These are phyloP conservation scores for Craterostigma plantagineum DNA, from an alignment of 257 asterid genomes.

Conservation along the genomic window DNA sequence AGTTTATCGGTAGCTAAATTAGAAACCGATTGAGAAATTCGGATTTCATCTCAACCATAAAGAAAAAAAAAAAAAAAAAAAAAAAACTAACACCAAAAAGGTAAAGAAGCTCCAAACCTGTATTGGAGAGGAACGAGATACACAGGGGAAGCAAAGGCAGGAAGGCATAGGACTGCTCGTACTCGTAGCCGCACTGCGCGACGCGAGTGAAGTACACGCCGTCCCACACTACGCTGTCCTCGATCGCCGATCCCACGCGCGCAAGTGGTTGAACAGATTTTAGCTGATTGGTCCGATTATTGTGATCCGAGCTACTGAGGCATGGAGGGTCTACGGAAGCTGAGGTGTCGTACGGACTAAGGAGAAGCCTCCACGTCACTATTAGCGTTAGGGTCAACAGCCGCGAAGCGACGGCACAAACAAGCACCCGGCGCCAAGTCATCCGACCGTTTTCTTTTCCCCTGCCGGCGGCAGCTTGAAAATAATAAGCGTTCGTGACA, in stretches of 20 bases:
- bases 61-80: too few relatives aligned
- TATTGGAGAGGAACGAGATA: conserved; percentile 39
- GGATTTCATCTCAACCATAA: too few relatives aligned
- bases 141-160: conserved; percentile 82
- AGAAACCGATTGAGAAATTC: too few relatives aligned
- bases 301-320: conserved; percentile 19
- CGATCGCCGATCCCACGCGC: conserved; percentile 33
- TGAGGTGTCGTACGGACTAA: conserved; percentile 76
- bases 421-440: conserved; percentile 15
- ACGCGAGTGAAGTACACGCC: conserved; percentile 74
- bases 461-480: too few relatives aligned
- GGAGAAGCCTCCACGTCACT: conserved; percentile 50
- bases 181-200: conserved; percentile 84
- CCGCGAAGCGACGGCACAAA: conserved; percentile 38
- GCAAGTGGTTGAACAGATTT: conserved; percentile 27
- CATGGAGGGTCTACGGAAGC: conserved; percentile 64
- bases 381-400: conserved; percentile 22
- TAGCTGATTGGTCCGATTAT: conserved; percentile 12
- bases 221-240: conserved; percentile 87
- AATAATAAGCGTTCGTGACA: too few relatives aligned
- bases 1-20: too few relatives aligned
- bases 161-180: conserved; percentile 84
- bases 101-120: conserved; percentile 41
- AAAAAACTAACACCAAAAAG: too few relatives aligned
- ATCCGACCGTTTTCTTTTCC: too few relatives aligned